These are phyloP conservation scores for Leccinum solheimii DNA, from an alignment of 1,284 basidiomycete species.

Conservation along the genomic window DNA sequence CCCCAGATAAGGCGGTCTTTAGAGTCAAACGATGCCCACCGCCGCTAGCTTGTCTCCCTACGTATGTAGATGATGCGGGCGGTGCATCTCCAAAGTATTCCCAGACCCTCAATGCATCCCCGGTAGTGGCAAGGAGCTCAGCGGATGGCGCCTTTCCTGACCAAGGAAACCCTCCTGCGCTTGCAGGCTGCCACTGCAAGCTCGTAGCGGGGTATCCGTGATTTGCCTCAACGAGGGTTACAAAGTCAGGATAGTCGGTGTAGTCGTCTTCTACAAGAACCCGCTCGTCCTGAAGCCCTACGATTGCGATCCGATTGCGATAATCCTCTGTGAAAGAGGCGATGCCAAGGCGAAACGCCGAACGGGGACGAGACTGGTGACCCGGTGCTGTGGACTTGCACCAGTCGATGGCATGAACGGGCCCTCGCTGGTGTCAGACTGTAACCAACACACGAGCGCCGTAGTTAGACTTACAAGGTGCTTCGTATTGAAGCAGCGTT, in stretches of 20 bases:
- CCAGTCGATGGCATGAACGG: slow-evolving; percentile 82
- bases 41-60: too few relatives aligned
- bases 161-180: slow-evolving; percentile 62
- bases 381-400: slow-evolving; percentile 77
- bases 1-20: too few relatives aligned
- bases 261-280: slow-evolving; percentile 82
- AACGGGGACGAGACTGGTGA: slow-evolving; percentile 68
- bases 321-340: slow-evolving; percentile 80
- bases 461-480: slow-evolving; percentile 59
- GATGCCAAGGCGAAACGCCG: slow-evolving; percentile 77
- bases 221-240: slow-evolving; percentile 73
- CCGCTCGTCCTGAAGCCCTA: slow-evolving; percentile 81
- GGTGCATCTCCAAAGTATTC: slow-evolving; percentile 72
- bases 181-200: slow-evolving; percentile 80
- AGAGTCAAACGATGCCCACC: too few relatives aligned
- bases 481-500: slow-evolving; percentile 70
- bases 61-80: slow-evolving; percentile 60
- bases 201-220: slow-evolving; percentile 85
- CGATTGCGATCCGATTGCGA: slow-evolving; percentile 77
- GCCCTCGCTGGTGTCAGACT: slow-evolving; percentile 53
- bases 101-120: slow-evolving; percentile 87
- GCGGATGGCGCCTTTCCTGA: slow-evolving; percentile 57
- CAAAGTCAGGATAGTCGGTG: slow-evolving; percentile 78
- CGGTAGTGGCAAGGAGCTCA: slow-evolving; percentile 88
- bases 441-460: not conserved